Base-by-base conservation (phyloP, 169 alveolate genomes). In the Plasmodium adleri region DNA sequence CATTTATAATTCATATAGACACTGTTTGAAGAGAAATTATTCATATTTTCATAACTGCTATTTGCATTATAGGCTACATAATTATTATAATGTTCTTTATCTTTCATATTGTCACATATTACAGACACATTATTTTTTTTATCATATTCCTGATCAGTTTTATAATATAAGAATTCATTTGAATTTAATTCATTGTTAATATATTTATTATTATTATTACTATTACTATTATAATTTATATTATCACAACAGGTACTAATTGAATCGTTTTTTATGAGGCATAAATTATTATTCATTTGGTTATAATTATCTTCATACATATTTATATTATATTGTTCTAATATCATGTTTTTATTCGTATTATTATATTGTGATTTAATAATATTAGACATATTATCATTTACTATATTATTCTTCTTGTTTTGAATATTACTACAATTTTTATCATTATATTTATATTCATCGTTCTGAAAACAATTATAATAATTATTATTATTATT, bases 161-260 rank as follows among this genome's bases (percentile, higher is more conserved):
- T 67, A 45, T 78, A 56, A 64, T 64, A 26, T 66, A 78, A 32
- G 45, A 0, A 78, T 39, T 49, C 45, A 22, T 63, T 49, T 64
- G 59, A 78, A 22, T 49, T 26, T 49, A 22, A 28, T 32, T 66
- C 56, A 43, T 50, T 64, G 50, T 78, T 78, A 24, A 52, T 43
- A 26, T 49, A 5, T 20, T 20, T 50, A 15, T 67, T 66, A 15
- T n/a, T 62, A 43, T 26, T 43, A 15, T 20, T n/a, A 66, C 64
- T 39, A 64, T 26, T 50, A 49, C 32, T 49, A 39, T 20, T 13
- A 58, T 58, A 12, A 56, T 56, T 56, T 15, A 9, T 62, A 62
- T 62, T 62, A 17, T 62, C 71, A 62, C 45, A 24, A 62, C 71
- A 62, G 15, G 71, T 62, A 54, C 60, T 67, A 58, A 20, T 28